phyloP scores from a whole-genome alignment of 106 monocot genomes.

The Dioscorea alata region DNA sequence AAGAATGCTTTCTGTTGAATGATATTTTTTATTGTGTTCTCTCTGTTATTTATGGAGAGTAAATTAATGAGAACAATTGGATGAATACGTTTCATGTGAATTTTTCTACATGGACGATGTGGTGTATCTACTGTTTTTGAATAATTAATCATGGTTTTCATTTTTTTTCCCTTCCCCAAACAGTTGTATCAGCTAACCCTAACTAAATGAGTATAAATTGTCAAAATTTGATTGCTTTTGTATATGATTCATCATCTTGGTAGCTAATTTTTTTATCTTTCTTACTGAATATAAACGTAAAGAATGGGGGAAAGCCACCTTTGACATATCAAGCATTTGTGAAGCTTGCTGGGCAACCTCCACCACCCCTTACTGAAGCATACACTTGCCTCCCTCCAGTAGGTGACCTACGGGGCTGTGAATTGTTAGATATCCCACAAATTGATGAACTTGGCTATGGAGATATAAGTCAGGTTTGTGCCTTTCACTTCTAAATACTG shows the following conservation, averaged over 20 bases:
- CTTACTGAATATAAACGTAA: not conserved
- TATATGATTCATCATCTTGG: not conserved
- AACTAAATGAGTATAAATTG: too few relatives aligned
- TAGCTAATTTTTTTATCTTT: not conserved
- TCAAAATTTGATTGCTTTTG: not conserved
- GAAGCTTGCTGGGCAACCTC: constrained; percentile 57
- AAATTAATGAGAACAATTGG: too few relatives aligned
- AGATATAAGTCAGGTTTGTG: constrained; percentile 45
- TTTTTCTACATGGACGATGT: not conserved
- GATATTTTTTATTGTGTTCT: too few relatives aligned
- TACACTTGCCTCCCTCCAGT: constrained; percentile 68
- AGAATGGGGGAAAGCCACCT: constrained; percentile 85
- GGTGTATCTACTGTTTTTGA: not conserved
- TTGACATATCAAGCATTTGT: constrained; percentile 85
- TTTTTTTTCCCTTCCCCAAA: not conserved
- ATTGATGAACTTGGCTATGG: constrained; percentile 74
- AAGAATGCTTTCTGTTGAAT: too few relatives aligned
- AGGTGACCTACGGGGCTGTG: constrained; percentile 44
- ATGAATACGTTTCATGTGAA: not conserved
- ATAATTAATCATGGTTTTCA: too few relatives aligned
- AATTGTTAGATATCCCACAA: constrained; percentile 45
- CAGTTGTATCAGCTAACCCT: too few relatives aligned
- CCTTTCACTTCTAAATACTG: not conserved
- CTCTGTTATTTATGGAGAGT: too few relatives aligned
- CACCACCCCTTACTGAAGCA: constrained; percentile 30